Evolutionary conservation across 805 yeast genomes (phyloP).

Genomic region (Saturnispora bothae): DNA sequence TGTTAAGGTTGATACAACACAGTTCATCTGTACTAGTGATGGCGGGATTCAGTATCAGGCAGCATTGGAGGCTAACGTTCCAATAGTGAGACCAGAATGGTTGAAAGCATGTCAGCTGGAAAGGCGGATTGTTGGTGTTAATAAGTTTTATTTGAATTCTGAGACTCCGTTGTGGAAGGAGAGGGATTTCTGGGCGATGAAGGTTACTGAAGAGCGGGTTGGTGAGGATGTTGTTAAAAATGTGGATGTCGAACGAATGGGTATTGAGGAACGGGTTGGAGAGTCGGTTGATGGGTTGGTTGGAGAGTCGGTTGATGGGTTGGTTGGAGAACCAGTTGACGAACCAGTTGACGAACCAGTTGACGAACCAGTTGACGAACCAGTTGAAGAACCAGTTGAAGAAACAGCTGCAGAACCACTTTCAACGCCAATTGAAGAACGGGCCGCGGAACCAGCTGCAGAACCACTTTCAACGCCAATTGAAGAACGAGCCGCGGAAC

Average conservation of each 20-base stretch:
- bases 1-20: conserved; percentile 88
- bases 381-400: too few species aligned
- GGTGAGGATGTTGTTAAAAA: neutral
- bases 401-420: neutral
- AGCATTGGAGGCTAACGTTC: conserved; percentile 81
- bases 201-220: neutral
- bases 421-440: neutral
- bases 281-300: too few species aligned
- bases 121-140: conserved; percentile 83
- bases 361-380: too few species aligned
- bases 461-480: conserved; percentile 3
- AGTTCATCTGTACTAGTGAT: conserved; percentile 68
- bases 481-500: conserved; percentile 11
- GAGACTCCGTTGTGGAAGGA: conserved; percentile 32
- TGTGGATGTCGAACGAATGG: neutral
- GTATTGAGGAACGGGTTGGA: neutral
- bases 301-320: too few species aligned
- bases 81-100: conserved; percentile 96
- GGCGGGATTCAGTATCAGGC: conserved; percentile 56
- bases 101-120: conserved; percentile 85
- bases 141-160: conserved; percentile 67
- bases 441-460: conserved; percentile 3
- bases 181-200: conserved; percentile 32
- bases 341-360: too few species aligned
- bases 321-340: too few species aligned